Conservation (phyloP, 345 rosid genomes). For the Trapa incisa region DNA sequence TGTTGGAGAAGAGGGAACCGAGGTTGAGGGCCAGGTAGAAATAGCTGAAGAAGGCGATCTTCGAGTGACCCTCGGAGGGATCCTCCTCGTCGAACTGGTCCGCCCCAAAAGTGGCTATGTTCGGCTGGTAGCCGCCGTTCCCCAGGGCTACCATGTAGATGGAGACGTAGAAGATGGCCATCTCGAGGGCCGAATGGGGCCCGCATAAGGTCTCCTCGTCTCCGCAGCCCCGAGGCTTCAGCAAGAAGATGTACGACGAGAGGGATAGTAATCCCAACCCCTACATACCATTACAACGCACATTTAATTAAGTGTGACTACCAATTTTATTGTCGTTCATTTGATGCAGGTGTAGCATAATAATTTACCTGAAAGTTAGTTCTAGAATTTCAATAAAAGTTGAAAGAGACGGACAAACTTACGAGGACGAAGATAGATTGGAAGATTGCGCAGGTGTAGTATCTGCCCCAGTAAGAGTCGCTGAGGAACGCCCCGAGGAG, state of each 20-base stretch:
- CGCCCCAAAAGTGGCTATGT: slow-evolving; percentile 91
- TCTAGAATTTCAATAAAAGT: no score
- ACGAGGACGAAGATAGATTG: slow-evolving; percentile 88
- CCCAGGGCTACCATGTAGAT: slow-evolving; percentile 85
- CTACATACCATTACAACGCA: slow-evolving; percentile 19
- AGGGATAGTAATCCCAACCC: slow-evolving; percentile 64
- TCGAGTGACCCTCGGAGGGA: slow-evolving; percentile 66
- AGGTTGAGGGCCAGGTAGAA: slow-evolving; percentile 88
- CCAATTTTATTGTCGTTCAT: no score
- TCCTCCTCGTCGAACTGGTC: slow-evolving; percentile 95
- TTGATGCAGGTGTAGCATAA: no score
- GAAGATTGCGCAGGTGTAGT: slow-evolving; percentile 92
- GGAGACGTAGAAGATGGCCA: slow-evolving; percentile 67
- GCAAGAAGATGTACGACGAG: slow-evolving; percentile 61
- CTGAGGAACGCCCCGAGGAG: slow-evolving; percentile 93
- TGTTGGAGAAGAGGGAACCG: slow-evolving; percentile 94
- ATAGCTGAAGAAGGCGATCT: slow-evolving; percentile 91
- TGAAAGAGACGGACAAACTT: slow-evolving; percentile 13
- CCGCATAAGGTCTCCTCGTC: slow-evolving; percentile 55
- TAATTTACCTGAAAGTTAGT: no score
- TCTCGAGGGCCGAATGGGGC: slow-evolving; percentile 51
- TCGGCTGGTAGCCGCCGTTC: slow-evolving; percentile 95
- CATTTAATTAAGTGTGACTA: no score
- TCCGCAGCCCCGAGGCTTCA: slow-evolving; percentile 81
- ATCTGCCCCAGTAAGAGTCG: slow-evolving; percentile 98